Evolutionary conservation across 495 filamentous ascomycete species (phyloP).

Genomic region (Oleoguttula mirabilis): DNA sequence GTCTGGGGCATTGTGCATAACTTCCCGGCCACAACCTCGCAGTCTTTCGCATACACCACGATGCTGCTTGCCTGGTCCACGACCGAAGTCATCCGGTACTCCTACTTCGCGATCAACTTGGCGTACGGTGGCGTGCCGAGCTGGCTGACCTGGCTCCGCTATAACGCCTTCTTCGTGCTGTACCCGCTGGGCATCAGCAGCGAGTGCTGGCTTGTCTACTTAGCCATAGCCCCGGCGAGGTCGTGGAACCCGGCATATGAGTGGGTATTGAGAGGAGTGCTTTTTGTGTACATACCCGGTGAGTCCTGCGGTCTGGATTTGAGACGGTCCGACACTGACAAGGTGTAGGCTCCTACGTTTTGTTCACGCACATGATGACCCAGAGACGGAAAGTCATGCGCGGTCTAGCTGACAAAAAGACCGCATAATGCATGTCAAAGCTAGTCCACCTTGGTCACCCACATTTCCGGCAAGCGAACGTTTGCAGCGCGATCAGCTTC

Average conservation of each 20-base stretch:
- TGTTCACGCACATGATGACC: constrained; percentile 88
- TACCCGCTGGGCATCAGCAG: constrained; percentile 84
- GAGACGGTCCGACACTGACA: constrained; percentile 17
- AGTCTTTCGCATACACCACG: constrained; percentile 42
- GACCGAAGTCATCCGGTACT: constrained; percentile 82
- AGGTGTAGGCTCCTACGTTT: constrained; percentile 62
- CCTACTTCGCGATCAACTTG: constrained; percentile 69
- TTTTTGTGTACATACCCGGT: constrained; percentile 29
- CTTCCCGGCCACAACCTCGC: constrained; percentile 46
- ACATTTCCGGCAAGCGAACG: too few relatives aligned
- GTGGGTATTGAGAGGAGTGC: constrained; percentile 36
- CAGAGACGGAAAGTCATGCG: constrained; percentile 46
- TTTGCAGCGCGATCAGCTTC: too few relatives aligned
- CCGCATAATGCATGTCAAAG: too few relatives aligned
- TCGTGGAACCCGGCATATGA: constrained; percentile 39
- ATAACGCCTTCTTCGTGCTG: constrained; percentile 84
- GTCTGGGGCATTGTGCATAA: constrained; percentile 64
- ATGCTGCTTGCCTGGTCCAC: constrained; percentile 76
- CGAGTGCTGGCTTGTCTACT: constrained; percentile 67
- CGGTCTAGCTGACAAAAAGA: constrained; percentile 1
- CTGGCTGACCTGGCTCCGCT: constrained; percentile 69
- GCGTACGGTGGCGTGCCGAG: constrained; percentile 39
- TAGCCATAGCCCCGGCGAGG: constrained; percentile 48
- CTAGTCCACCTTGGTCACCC: too few relatives aligned
- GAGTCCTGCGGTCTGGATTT: constrained; percentile 11